Base-by-base conservation (phyloP, 192 early-diverging fungal genomes). In the Gaertneriomyces sp. region DNA sequence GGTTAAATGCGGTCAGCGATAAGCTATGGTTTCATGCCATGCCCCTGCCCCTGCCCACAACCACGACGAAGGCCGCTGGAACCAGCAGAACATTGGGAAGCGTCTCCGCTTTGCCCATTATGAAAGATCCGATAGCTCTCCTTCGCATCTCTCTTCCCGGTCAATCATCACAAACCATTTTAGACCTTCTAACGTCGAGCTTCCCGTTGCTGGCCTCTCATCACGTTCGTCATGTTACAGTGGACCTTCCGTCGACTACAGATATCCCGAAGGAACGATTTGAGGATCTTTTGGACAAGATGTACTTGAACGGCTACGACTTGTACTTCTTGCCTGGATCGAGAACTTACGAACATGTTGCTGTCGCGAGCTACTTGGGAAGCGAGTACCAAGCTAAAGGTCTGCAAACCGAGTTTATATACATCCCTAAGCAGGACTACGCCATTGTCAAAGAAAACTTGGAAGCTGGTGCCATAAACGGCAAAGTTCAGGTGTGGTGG, bases 401-500 rank as follows among this genome's bases (percentile, higher is more conserved):
- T 10, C 47, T 66, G 17, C 42, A 9, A 10, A 45, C 64, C 6
- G 8, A 43, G 41, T 66, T 66, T 47, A 42, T 66, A 6, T 66
- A 57, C 42, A 55, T 66, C 1, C 64, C 64, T 7, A 42, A 56
- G 3, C 38, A n/a, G 12, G 64, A 66, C 42, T 66, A 57, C 46
- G 55, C 43, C 12, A 38, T 66, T 9, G 54, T 66, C 0, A 57
- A 66, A 14, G 40, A 58, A 40, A 47, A 25, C 7, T 9, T 58
- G 25, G 54, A 66, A 45, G 53, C 16, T 2, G 64, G 53, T 44
- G 64, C 53, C 5, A 7, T 45, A 6, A 42, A 43, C 20, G 64
- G 64, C 7, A 3, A 16, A 16, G 17, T 66, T 38, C 8, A 55
- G 42, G 16, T 66, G 54, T 66, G 64, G 64, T 66, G 64, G 64